These are phyloP conservation scores for Crotalaria pallida DNA, from an alignment of 306 rosid species.

Conservation along the genomic window DNA sequence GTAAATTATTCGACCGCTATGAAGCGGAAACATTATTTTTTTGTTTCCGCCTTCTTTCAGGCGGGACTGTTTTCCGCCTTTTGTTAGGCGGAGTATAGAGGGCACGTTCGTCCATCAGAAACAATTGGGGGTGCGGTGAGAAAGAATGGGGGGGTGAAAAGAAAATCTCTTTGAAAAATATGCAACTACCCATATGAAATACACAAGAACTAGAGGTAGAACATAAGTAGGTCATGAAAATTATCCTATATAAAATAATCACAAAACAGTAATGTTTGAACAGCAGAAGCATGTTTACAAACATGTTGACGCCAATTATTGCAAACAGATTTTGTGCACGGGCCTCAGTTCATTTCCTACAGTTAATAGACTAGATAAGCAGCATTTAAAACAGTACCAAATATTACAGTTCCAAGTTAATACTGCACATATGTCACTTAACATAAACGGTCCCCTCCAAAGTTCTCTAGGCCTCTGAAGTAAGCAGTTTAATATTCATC, in stretches of 20 bases:
- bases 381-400: constrained; percentile 18
- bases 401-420: constrained; percentile 11
- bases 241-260: not conserved
- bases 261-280: not conserved
- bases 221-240: constrained; percentile 2
- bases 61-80: too few relatives aligned
- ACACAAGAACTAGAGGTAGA: not conserved
- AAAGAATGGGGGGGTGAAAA: too few relatives aligned
- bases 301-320: constrained; percentile 16
- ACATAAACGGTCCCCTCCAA: constrained; percentile 18
- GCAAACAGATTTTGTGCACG: constrained; percentile 11
- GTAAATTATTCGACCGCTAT: too few relatives aligned
- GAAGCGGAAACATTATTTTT: too few relatives aligned
- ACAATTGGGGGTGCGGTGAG: too few relatives aligned
- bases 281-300: constrained; percentile 34
- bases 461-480: constrained; percentile 1
- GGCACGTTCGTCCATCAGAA: too few relatives aligned
- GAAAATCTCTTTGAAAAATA: constrained; percentile 4
- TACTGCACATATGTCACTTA: not conserved
- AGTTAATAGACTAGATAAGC: constrained; percentile 11
- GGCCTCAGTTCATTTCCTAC: constrained; percentile 19
- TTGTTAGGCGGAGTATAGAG: too few relatives aligned
- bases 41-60: too few relatives aligned
- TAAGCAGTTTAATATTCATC: constrained; percentile 13
- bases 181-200: not conserved